Evolutionary conservation across 306 rosid species (phyloP), one percentile per base, ranked within the genome.

Genomic region (Cicer yamashitae): DNA sequence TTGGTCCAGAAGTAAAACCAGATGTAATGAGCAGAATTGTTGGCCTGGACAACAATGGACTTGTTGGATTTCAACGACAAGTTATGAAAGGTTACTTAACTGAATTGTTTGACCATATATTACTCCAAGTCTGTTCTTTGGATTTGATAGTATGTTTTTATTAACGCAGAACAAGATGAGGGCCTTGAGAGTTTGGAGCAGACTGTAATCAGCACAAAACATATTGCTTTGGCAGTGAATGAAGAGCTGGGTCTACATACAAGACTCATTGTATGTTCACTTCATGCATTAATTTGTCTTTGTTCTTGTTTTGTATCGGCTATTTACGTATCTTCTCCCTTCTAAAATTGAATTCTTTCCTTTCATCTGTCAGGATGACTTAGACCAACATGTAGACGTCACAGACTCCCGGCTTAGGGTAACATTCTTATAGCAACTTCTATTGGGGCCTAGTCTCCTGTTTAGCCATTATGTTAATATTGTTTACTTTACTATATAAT

Each of bases 171-270:
- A 83, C 98, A 93, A 91, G 98, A 91, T 61, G 92, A 91, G 43
- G 93, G 93, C 51, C 97, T 93, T 65, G 97, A 88, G 89, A 86
- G 86, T 63, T 85, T 93, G 87, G 96, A 93, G 85, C 85, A 84
- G 74, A 89, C 92, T 69, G 89, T 93, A 56, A 62, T 68, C 38
- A 91, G 97, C 84, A 93, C 98, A 12, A 93, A 93, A 78, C 98
- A 93, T 78, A 89, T 93, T 84, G 97, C 98, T 51, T 78, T 93
- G 81, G 97, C 98, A n/a, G 98, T 93, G 74, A 91, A 91, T 58
- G 98, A 93, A 82, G 98, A 93, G 75, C 86, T 93, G 68, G 89
- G 45, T 72, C 91, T 93, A 17, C 98, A 93, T 86, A 82, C 93
- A 25, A 87, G 91, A 81, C 96, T 93, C 71, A 93, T 93, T 71